Percentiles rank a stretch among this genome's conserved stretches.
These are phyloP conservation scores for Macrocybe gigantea DNA, from an alignment of 768 basidiomycete species.

Conservation along the genomic window DNA sequence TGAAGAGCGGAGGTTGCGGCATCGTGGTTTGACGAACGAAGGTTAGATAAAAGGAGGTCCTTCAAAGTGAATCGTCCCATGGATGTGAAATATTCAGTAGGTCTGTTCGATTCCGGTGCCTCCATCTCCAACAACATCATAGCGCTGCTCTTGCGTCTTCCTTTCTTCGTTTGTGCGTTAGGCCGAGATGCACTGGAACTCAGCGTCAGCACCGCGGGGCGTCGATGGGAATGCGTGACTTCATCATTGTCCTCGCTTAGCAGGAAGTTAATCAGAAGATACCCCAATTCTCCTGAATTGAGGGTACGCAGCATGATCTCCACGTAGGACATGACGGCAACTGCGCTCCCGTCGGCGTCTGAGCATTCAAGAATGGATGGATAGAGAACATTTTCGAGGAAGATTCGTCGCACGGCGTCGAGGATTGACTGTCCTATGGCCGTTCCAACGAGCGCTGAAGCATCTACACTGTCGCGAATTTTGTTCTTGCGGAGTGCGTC, in stretches of 20 bases:
- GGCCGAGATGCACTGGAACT: slow-evolving; percentile 20
- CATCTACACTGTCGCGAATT: slow-evolving; percentile 42
- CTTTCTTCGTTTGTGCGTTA: slow-evolving; percentile 40
- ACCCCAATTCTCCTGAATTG: slow-evolving; percentile 58
- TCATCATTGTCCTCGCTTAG: slow-evolving; percentile 83
- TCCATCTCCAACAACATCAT: slow-evolving; percentile 89
- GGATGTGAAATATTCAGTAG: slow-evolving; percentile 80
- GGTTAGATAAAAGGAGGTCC: slow-evolving; percentile 78
- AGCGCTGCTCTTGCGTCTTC: slow-evolving; percentile 77
- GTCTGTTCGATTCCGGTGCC: slow-evolving; percentile 63
- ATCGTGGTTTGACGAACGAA: slow-evolving; percentile 59
- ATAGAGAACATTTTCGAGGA: slow-evolving; percentile 90
- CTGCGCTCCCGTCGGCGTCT: slow-evolving; percentile 87
- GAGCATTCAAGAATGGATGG: slow-evolving; percentile 93
- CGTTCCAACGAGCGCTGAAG: slow-evolving; percentile 63
- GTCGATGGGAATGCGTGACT: slow-evolving; percentile 33
- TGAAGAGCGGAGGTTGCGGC: slow-evolving; percentile 76
- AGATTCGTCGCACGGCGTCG: slow-evolving; percentile 76
- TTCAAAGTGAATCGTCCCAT: slow-evolving; percentile 88
- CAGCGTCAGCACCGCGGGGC: slow-evolving; percentile 40
- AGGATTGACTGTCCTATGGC: slow-evolving; percentile 83
- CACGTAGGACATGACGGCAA: slow-evolving; percentile 94
- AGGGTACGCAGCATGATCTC: slow-evolving; percentile 82
- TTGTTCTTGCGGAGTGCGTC: slow-evolving; percentile 76
- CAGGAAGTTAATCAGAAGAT: slow-evolving; percentile 72